Evolutionary conservation across 2,329 filamentous ascomycete genomes (phyloP), one percentile per base, ranked within the genome.

Genomic region (Diaporthe ilicicola): DNA sequence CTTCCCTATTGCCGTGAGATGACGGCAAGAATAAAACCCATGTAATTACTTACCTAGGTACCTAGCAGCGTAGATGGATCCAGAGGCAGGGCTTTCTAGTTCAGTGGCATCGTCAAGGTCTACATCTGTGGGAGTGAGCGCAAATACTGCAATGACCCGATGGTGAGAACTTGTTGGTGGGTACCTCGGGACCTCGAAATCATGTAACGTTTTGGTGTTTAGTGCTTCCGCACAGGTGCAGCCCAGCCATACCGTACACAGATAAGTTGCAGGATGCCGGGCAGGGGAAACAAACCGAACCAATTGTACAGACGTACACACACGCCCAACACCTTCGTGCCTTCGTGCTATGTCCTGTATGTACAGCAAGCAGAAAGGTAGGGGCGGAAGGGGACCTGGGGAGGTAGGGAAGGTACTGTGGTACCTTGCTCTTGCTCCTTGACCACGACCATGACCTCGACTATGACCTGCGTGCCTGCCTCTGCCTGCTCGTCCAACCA

Each of bases 201-300:
- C 19, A 24, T n/a, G 15, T 15, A 39, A 32, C 5, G 24, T 29
- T 12, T 32, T 37, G 22, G 37, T 34, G 34, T 29, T 29, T 37
- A 37, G 24, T 46, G 27, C 39, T 61, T 61, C 56, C 56, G 39
- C 24, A 61, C 39, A n/a, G 55, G 22, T 53, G 22, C 55, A 44
- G 55, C 37, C 32, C n/a, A n/a, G n/a, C n/a, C n/a, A n/a, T n/a
- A n/a, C n/a, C n/a, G n/a, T n/a, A n/a, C n/a, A n/a, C n/a, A n/a
- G n/a, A n/a, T 62, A 48, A 37, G 59, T 48, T 64, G 59, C 59
- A 64, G 59, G 59, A 64, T 44, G 59, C 59, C 59, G 46, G 59
- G 59, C 59, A 44, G 59, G 59, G 59, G 59, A 64, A 4, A 64
- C 59, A 34, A 64, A 42, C 59, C 59, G 59, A 34, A 19, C 42